Conservation (phyloP, 208 protist species). For the Lotmaria passim region DNA sequence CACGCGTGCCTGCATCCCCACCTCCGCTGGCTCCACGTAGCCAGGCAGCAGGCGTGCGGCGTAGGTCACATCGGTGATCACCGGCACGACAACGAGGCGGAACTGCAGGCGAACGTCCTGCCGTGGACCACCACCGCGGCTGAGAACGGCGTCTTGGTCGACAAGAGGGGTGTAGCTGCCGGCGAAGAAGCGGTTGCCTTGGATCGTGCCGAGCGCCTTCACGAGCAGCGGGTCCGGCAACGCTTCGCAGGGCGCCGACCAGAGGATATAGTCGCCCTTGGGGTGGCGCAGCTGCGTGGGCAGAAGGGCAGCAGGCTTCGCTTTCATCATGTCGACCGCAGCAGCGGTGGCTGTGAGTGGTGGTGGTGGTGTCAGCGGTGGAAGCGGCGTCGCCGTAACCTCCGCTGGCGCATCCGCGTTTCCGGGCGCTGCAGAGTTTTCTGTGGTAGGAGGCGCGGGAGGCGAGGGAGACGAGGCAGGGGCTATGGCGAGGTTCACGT, state of each 20-base stretch:
- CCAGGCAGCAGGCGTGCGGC: slow-evolving; percentile 38
- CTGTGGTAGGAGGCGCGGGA: not conserved
- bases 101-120: slow-evolving; percentile 74
- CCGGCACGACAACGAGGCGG: slow-evolving; percentile 48
- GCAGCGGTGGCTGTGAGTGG: not conserved
- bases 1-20: slow-evolving; percentile 26
- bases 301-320: not conserved
- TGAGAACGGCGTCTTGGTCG: slow-evolving; percentile 29
- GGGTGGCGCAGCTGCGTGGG: slow-evolving; percentile 21
- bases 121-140: slow-evolving; percentile 28
- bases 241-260: slow-evolving; percentile 26
- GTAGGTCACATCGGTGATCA: slow-evolving; percentile 30
- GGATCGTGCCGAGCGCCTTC: slow-evolving; percentile 42
- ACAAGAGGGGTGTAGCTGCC: slow-evolving; percentile 31
- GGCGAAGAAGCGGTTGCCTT: slow-evolving; percentile 51
- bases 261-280: slow-evolving; percentile 36
- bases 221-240: slow-evolving; percentile 39
- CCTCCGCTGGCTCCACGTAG: slow-evolving; percentile 36
- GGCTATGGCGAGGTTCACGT: slow-evolving; percentile 10
- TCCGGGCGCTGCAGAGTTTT: not conserved
- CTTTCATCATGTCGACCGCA: not conserved
- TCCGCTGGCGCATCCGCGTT: not conserved
- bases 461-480: not conserved
- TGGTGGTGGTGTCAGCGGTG: not conserved
- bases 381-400: not conserved